Percentiles rank a stretch among this genome's conserved stretches.
phyloP scores from a whole-genome alignment of 768 basidiomycete species.

The Suillus lakei region DNA sequence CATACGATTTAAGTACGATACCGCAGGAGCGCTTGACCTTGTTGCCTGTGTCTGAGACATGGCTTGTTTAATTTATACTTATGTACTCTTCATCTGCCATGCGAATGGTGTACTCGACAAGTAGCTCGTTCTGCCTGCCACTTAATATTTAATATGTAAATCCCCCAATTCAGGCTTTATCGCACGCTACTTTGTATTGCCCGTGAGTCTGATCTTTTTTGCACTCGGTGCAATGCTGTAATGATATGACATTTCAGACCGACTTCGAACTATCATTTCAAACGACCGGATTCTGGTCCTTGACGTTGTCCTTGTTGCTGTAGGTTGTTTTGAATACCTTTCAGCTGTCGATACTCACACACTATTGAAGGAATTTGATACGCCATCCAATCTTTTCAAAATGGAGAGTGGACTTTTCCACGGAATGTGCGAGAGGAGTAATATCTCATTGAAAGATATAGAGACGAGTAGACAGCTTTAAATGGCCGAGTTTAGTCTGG shows the following conservation, averaged over 20 bases:
- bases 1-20: not conserved
- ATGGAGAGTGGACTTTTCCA: constrained; percentile 56
- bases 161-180: constrained; percentile 20
- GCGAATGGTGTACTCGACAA: not conserved
- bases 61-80: not conserved
- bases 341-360: not conserved
- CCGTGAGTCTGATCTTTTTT: constrained; percentile 29
- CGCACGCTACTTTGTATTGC: constrained; percentile 59
- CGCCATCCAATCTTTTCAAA: constrained; percentile 45
- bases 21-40: not conserved
- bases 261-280: constrained; percentile 55
- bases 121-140: not conserved
- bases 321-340: constrained; percentile 28
- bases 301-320: constrained; percentile 61
- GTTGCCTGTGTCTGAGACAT: not conserved
- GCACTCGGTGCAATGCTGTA: not conserved
- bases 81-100: not conserved
- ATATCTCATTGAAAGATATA: constrained; percentile 55
- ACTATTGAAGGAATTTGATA: constrained; percentile 55
- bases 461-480: constrained; percentile 8
- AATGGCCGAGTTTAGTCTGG: not conserved
- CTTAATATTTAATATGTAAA: not conserved
- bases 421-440: constrained; percentile 62
- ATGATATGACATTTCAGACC: constrained; percentile 29
- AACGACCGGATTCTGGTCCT: constrained; percentile 77